phyloP scores from a whole-genome alignment of 352 stramenopile species.

The Phytophthora meadii region DNA sequence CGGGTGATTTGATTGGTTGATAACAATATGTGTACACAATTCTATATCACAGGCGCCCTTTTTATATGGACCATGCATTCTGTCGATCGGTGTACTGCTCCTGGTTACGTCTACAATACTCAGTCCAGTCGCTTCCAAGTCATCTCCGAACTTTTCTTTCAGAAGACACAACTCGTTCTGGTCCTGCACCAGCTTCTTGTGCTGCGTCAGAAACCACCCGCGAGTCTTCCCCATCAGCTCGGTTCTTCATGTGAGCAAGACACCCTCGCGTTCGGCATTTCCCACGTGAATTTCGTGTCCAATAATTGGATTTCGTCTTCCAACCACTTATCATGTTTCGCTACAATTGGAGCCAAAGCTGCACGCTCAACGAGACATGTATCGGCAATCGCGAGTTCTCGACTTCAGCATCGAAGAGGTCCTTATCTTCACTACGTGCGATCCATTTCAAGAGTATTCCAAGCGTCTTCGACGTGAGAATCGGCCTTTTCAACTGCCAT shows the following conservation, averaged over 20 bases:
- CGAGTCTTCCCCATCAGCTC: not conserved
- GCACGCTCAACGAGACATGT: not conserved
- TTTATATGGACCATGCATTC: no score
- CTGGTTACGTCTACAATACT: no score
- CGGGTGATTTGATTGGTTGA: no score
- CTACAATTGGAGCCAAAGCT: not conserved
- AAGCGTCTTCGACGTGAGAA: not conserved
- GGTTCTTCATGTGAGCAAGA: no score
- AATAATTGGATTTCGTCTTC: conserved; percentile 3
- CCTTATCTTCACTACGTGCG: not conserved
- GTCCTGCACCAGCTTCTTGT: not conserved
- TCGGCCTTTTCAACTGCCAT: not conserved
- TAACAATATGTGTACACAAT: no score
- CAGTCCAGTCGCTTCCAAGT: not conserved
- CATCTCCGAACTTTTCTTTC: not conserved
- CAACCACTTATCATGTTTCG: conserved; percentile 11
- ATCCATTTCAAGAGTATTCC: not conserved
- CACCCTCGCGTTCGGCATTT: conserved; percentile 13
- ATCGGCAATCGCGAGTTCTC: not conserved
- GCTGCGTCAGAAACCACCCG: conserved; percentile 4
- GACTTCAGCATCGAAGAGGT: not conserved
- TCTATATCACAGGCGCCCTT: no score
- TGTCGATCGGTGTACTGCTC: no score
- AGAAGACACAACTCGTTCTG: conserved; percentile 1
- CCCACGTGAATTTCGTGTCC: conserved; percentile 19